These are phyloP conservation scores for Cordyceps cicadae DNA, from an alignment of 2,329 filamentous ascomycete species.

Conservation along the genomic window DNA sequence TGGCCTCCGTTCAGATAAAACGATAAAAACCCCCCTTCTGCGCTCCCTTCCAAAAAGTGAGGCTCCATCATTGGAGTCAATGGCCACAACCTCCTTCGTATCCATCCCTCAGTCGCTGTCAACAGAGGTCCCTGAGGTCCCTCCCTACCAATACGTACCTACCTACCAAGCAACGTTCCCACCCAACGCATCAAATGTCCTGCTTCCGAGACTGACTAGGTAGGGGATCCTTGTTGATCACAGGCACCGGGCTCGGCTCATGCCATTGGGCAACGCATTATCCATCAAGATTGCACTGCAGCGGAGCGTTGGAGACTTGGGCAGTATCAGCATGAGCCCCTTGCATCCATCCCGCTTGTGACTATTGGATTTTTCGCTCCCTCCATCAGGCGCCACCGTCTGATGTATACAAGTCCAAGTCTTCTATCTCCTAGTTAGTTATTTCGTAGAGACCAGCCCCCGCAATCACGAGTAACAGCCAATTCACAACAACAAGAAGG, in stretches of 20 bases:
- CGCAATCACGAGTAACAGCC: background rate
- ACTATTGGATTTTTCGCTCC: background rate
- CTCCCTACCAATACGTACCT: no score
- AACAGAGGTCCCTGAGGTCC: no score
- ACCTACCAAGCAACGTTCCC: no score
- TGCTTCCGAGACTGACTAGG: no score
- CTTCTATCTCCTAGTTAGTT: no score
- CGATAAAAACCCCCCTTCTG: background rate
- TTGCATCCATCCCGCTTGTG: background rate
- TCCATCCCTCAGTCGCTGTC: no score
- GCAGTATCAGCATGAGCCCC: background rate
- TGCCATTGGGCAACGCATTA: background rate
- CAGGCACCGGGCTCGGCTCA: background rate
- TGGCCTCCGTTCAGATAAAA: background rate
- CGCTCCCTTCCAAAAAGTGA: no score
- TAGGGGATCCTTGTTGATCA: background rate
- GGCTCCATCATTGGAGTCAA: background rate
- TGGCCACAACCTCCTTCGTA: no score
- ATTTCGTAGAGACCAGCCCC: background rate
- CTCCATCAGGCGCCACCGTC: conserved; percentile 2
- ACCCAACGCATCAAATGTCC: no score
- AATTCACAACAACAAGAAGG: no score
- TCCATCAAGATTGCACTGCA: background rate
- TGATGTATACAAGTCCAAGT: background rate
- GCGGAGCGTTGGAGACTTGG: background rate